Percentiles rank a stretch among this genome's conserved stretches.
Evolutionary conservation across 495 filamentous ascomycete genomes (phyloP).

Genomic region (Polyplosphaeria fusca): DNA sequence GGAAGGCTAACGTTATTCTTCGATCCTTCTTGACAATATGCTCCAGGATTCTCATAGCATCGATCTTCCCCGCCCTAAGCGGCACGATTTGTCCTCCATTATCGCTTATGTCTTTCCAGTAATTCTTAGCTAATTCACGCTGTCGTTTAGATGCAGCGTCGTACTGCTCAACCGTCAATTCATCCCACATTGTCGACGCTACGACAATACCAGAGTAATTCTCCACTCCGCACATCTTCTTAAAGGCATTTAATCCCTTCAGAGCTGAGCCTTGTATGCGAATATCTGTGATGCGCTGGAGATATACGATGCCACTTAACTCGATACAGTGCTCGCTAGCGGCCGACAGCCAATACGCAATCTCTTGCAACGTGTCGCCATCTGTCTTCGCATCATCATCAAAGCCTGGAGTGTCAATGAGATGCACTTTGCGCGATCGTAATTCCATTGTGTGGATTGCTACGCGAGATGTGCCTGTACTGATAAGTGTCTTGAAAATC

Average conservation of each 20-base stretch:
- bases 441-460: neutral
- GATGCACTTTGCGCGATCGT: neutral
- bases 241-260: neutral
- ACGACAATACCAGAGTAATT: conserved; percentile 5
- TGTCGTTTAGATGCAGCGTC: conserved; percentile 19
- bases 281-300: conserved; percentile 15
- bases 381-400: conserved; percentile 10
- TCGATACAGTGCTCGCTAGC: conserved; percentile 1
- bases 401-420: conserved; percentile 24
- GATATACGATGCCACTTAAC: conserved; percentile 23
- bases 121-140: conserved; percentile 38
- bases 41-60: conserved; percentile 9
- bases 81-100: neutral
- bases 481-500: neutral
- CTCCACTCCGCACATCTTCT: conserved; percentile 8
- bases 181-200: conserved; percentile 20
- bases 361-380: conserved; percentile 8
- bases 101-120: conserved; percentile 33
- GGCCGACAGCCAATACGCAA: conserved; percentile 9
- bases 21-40: conserved; percentile 3
- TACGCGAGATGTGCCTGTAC: conserved; percentile 8
- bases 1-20: neutral
- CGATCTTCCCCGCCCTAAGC: neutral
- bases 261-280: conserved; percentile 4
- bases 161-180: conserved; percentile 5